These are phyloP conservation scores for Cenchrus americanus DNA, from an alignment of 176 grass and related monocot species.

Conservation along the genomic window DNA sequence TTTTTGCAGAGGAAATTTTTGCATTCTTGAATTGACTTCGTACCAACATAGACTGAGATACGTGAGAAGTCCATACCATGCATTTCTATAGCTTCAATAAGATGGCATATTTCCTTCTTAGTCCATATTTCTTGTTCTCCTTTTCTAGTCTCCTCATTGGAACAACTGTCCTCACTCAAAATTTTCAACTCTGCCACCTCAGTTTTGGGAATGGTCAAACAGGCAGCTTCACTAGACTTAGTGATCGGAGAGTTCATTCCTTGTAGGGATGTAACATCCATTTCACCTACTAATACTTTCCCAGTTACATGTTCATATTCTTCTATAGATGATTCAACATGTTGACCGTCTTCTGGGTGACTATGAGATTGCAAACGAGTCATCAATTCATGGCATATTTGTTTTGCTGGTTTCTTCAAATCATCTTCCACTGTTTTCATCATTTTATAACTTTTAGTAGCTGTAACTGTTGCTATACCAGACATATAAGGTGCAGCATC, in stretches of 20 bases:
- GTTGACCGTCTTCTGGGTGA: background rate
- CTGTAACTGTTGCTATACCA: slow-evolving; percentile 22
- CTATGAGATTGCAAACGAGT: slow-evolving; percentile 14
- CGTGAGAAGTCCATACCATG: background rate
- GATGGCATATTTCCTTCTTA: background rate
- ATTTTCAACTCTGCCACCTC: background rate
- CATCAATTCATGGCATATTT: slow-evolving; percentile 13
- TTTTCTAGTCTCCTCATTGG: background rate
- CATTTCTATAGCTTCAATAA: background rate
- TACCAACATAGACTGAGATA: too few species aligned
- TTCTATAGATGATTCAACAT: background rate
- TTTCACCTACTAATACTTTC: background rate
- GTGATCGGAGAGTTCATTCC: background rate
- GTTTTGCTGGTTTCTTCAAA: background rate
- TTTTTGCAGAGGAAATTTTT: background rate
- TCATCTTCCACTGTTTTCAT: background rate
- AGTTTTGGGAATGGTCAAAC: background rate
- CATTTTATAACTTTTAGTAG: slow-evolving; percentile 12
- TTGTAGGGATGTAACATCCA: background rate
- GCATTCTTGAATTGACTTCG: background rate
- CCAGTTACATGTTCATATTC: background rate
- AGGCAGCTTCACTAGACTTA: background rate
- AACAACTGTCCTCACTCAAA: background rate
- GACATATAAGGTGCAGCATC: slow-evolving; percentile 36
- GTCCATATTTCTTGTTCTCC: background rate